A percentile compares a stretch with the other conserved stretches of the same genome.
phyloP scores from a whole-genome alignment of 2,329 filamentous ascomycete genomes.

The Aspergillus versicolor region DNA sequence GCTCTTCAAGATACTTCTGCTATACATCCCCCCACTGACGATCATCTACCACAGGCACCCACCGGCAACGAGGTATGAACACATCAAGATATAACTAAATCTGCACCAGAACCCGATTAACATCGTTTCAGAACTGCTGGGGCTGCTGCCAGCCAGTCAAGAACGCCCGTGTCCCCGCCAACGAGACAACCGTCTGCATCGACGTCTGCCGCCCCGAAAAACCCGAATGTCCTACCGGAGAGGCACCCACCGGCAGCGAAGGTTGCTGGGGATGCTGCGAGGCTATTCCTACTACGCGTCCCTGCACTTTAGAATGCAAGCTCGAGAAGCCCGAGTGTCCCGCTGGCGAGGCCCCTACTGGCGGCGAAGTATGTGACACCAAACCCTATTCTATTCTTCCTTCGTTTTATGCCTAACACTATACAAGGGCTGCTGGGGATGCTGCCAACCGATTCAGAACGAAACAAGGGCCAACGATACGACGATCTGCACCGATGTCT shows the following conservation, averaged over 20 bases:
- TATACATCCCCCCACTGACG: too few species aligned
- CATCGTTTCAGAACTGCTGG: slow-evolving; percentile 1
- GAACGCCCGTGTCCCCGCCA: not conserved
- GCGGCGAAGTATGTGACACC: too few species aligned
- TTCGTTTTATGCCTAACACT: too few species aligned
- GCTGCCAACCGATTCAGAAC: not conserved
- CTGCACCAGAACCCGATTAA: too few species aligned
- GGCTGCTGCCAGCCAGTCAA: not conserved
- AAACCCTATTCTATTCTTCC: too few species aligned
- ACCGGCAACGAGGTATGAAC: not conserved
- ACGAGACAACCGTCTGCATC: not conserved
- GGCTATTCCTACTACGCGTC: not conserved
- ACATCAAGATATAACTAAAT: too few species aligned
- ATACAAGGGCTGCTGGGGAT: slow-evolving; percentile 3
- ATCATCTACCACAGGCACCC: not conserved
- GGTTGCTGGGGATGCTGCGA: slow-evolving; percentile 8
- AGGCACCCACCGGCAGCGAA: not conserved
- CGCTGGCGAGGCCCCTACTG: not conserved
- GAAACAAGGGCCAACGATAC: too few species aligned
- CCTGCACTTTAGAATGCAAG: too few species aligned
- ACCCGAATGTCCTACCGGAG: slow-evolving; percentile 4
- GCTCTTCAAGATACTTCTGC: too few species aligned
- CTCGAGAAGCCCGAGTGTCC: slow-evolving; percentile 3
- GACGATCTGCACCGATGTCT: not conserved
- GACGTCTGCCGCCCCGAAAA: slow-evolving; percentile 1